Base-by-base conservation (phyloP, 2,329 filamentous ascomycete species). In the Parascedosporium putredinis region DNA sequence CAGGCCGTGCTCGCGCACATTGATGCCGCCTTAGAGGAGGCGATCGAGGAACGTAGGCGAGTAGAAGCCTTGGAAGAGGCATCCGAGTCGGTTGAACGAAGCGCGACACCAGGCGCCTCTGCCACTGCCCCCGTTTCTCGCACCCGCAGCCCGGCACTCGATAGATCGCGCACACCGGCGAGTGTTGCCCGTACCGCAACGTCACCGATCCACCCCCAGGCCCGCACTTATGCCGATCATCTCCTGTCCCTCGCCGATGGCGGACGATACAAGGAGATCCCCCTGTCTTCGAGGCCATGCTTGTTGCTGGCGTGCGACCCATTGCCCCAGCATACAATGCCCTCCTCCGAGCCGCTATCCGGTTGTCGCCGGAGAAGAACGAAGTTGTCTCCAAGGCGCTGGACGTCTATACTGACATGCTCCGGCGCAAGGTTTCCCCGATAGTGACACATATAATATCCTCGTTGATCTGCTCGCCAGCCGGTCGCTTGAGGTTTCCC, bases 391-490 rank as follows among this genome's bases (percentile, higher is more conserved):
- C 88, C 54, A 95, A 95, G 70, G 89, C 88, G 4, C 76, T 97
- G 48, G 90, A 95, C 69, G 86, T 98, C 48, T 98, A 97, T 65
- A 85, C 89, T 14, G 90, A 97, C 63, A 97, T 98, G 93, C 81
- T 95, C 57, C 82, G 84, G 56, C 85, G 90, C 55, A 84, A 84
- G 57, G 83, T 97, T 22, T 70, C 78, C 90, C 91, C 6, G 84
- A 96, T 63, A 81, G 83, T 49, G 79, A 86, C 51, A 97, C 91
- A 0, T 97, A 95, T 67, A 82, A 88, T 61, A 89, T 89, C 29
- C 73, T 98, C 16, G 86, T 98, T 50, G 81, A 85, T 51, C 73
- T 96, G 34, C 74, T 98, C 48, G 85, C 90, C 16, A 78, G 81
- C 12, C 83, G 89, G 55, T 89, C 88, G 34, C 74, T 94, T 44